Percentiles rank a stretch among this genome's conserved stretches.
These are phyloP conservation scores for Aspergillus calidoustus DNA, from an alignment of 2,329 filamentous ascomycete genomes.

Conservation along the genomic window DNA sequence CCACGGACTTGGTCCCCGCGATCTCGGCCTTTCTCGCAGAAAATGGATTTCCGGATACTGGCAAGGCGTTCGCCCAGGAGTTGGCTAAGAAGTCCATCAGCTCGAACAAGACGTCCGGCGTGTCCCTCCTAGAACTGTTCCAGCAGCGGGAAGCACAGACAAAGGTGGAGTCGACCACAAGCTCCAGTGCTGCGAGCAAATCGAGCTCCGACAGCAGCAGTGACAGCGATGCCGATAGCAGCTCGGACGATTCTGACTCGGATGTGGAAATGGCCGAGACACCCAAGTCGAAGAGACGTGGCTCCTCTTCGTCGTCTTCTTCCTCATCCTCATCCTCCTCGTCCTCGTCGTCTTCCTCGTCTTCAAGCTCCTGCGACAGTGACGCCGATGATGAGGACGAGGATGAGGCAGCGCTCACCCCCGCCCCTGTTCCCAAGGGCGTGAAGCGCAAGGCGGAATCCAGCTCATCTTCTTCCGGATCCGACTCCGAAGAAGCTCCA, in stretches of 20 bases:
- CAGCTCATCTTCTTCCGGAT: conserved; percentile 41
- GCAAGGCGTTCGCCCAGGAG: conserved; percentile 67
- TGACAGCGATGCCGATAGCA: conserved; percentile 31
- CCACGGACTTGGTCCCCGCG: conserved; percentile 67
- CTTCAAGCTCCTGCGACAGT: conserved; percentile 48
- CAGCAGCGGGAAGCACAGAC: conserved; percentile 32
- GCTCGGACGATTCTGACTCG: conserved; percentile 42
- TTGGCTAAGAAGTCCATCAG: conserved; percentile 42
- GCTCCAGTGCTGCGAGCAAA: conserved; percentile 21
- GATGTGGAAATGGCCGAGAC: conserved; percentile 51
- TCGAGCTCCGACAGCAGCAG: conserved; percentile 18
- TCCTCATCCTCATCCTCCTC: conserved; percentile 41
- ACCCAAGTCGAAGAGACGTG: conserved; percentile 39
- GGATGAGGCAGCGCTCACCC: conserved; percentile 53
- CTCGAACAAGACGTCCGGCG: conserved; percentile 28
- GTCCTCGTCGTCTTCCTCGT: conserved; percentile 36
- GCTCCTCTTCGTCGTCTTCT: conserved; percentile 33
- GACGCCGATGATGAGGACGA: conserved; percentile 58
- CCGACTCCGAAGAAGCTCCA: conserved; percentile 50
- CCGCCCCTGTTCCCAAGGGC: conserved; percentile 43
- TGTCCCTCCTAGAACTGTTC: conserved; percentile 48
- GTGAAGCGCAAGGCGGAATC: conserved; percentile 64
- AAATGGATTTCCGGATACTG: conserved; percentile 66
- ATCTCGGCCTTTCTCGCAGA: conserved; percentile 70
- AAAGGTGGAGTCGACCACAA: conserved; percentile 23